These are phyloP conservation scores for Ophiostoma novo-ulmi DNA, from an alignment of 2,329 filamentous ascomycete species.

Conservation along the genomic window DNA sequence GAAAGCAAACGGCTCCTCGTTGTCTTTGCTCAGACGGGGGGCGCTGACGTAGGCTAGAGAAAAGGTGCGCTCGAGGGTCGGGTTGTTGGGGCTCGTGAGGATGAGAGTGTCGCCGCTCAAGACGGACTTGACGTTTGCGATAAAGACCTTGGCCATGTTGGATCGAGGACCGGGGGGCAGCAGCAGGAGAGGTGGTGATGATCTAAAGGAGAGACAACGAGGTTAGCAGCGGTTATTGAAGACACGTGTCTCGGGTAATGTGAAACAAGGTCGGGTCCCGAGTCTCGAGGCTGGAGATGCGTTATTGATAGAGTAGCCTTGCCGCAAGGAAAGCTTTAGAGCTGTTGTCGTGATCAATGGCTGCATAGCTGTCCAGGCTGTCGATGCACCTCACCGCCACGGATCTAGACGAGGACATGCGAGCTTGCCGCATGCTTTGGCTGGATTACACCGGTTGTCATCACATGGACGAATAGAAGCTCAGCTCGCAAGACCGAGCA, in stretches of 20 bases:
- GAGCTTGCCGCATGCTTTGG: background rate
- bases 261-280: background rate
- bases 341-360: conserved; percentile 2
- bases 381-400: conserved; percentile 18
- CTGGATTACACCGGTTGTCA: background rate
- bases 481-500: no score
- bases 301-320: background rate
- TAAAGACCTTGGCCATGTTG: conserved; percentile 50
- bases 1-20: conserved; percentile 88
- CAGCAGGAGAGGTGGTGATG: background rate
- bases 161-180: background rate
- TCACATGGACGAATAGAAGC: background rate
- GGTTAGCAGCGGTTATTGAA: background rate
- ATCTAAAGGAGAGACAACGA: background rate
- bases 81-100: conserved; percentile 74
- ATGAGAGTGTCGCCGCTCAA: conserved; percentile 90
- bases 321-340: background rate
- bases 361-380: background rate
- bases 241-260: background rate
- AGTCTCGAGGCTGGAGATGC: background rate
- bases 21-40: conserved; percentile 79
- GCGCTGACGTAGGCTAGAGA: conserved; percentile 90
- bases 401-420: background rate
- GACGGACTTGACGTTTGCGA: conserved; percentile 84
- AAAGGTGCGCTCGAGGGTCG: conserved; percentile 74